Evolutionary conservation across 1,284 basidiomycete species (phyloP), one percentile per base, ranked within the genome.

Genomic region (Papiliotrema nemorosa): DNA sequence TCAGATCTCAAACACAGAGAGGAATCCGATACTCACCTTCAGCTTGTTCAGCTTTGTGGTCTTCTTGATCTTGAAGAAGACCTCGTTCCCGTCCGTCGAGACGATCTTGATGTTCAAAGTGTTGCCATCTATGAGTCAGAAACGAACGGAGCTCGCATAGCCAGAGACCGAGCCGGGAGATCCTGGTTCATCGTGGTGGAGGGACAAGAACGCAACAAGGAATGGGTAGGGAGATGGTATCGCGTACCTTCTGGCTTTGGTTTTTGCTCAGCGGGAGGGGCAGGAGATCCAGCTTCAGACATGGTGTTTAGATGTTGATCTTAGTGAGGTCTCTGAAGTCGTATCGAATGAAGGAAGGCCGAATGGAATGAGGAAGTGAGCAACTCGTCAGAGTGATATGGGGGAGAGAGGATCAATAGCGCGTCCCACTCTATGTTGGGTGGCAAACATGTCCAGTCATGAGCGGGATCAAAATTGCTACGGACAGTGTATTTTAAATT

Each of bases 31-130:
- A 55, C 63, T 24, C 53, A 72, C 72, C 65, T 74, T 74, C 24
- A 97, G 82, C 79, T 97, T 97, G 79, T 85, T 88, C 57, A 96
- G 78, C 80, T 88, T 92, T 43, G 92, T 96, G 69, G 83, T 90
- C 64, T 87, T 84, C 79, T 96, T 96, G 78, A 97, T 96, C 82
- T 97, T 97, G 83, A 97, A 97, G 77, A 90, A 96, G 38, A 96
- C 90, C 73, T 97, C 91, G 52, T 93, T 87, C 43, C 89, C 88
- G 21, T 80, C 76, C 34, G 86, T 82, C 53, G 83, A 85, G 44
- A 87, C 82, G 48, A 88, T 87, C 81, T 88, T 90, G 78, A 90
- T 85, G 72, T 88, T 90, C 68, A 90, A 87, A 33, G 87, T 82
- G 50, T 83, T 79, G 65, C 84, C 83, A 26, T 78, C 73, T n/a